A percentile compares a stretch with the other conserved stretches of the same genome.
Evolutionary conservation across 1,284 basidiomycete species (phyloP).

Genomic region (Porodaedalea pini): DNA sequence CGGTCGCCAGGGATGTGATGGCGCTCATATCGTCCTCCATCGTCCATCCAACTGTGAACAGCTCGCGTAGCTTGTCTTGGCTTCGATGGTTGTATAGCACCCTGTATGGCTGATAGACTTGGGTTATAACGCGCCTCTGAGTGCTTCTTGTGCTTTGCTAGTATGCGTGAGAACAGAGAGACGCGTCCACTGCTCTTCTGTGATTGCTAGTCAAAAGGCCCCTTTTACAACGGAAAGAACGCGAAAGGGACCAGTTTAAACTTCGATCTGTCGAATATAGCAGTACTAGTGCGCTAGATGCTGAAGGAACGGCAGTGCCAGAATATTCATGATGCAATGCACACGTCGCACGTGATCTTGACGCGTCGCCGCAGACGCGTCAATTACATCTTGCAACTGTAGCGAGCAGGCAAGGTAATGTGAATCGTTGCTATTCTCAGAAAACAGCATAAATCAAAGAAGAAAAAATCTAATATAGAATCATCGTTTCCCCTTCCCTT

Average conservation of each 20-base stretch:
- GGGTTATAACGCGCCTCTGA: not conserved
- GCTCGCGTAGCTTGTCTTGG: no score
- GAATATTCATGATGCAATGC: slow-evolving; percentile 35
- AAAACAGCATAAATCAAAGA: slow-evolving; percentile 2
- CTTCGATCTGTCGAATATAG: no score
- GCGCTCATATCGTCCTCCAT: slow-evolving; percentile 40
- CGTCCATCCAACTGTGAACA: not conserved
- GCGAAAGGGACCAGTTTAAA: no score
- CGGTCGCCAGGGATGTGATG: slow-evolving; percentile 45
- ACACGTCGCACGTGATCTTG: slow-evolving; percentile 8
- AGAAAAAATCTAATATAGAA: slow-evolving; percentile 4
- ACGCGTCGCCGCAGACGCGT: slow-evolving; percentile 18
- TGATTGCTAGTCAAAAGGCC: no score
- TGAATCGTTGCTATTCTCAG: not conserved
- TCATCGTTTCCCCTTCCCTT: slow-evolving; percentile 24
- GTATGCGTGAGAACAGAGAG: not conserved
- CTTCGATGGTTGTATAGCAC: not conserved
- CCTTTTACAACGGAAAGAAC: no score
- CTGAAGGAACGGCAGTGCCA: no score
- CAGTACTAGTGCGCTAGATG: no score
- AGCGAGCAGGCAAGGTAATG: no score
- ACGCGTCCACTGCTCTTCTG: not conserved
- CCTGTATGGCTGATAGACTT: not conserved
- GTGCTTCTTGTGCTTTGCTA: not conserved
- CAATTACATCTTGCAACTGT: not conserved